A percentile compares a stretch with the other conserved stretches of the same genome.
These are phyloP conservation scores for Metroxylon sagu DNA, from an alignment of 176 grass and related monocot genomes.

Conservation along the genomic window DNA sequence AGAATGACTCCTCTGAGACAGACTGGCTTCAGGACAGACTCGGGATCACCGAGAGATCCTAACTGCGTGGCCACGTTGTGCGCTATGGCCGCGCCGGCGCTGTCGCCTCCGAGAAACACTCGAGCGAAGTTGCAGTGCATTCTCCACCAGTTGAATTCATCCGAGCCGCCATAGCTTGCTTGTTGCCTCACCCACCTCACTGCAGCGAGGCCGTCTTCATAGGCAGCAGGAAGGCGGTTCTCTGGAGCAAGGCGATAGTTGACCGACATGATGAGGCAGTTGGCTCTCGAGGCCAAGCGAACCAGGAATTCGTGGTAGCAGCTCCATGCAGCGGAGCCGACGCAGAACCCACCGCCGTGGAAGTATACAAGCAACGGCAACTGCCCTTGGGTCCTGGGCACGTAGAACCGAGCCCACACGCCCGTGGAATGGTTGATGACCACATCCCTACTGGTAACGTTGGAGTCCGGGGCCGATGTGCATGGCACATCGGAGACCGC, in stretches of 20 bases:
- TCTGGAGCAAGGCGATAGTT: constrained; percentile 85
- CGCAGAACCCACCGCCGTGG: constrained; percentile 93
- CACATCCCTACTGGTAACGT: constrained; percentile 39
- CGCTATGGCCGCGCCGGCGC: constrained; percentile 74
- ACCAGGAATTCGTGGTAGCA: constrained; percentile 91
- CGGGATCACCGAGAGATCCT: neutral
- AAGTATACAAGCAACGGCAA: constrained; percentile 80
- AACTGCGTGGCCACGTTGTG: constrained; percentile 54
- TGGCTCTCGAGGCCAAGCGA: constrained; percentile 26
- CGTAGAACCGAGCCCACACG: constrained; percentile 68
- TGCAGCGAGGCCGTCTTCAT: constrained; percentile 56
- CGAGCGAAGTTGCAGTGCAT: constrained; percentile 51
- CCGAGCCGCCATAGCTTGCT: constrained; percentile 3
- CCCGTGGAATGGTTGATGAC: constrained; percentile 39
- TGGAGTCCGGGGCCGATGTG: constrained; percentile 35
- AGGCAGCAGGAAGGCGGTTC: constrained; percentile 53
- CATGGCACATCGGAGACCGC: constrained; percentile 52
- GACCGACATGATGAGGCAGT: constrained; percentile 62
- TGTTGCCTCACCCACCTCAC: constrained; percentile 68
- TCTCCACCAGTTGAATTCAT: constrained; percentile 46
- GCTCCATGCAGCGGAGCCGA: constrained; percentile 78
- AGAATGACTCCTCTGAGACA: constrained; percentile 39
- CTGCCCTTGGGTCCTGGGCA: constrained; percentile 17
- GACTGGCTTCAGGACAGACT: neutral
- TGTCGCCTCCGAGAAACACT: constrained; percentile 79